Conservation (phyloP, 2,329 filamentous ascomycete species). For the Mollisiaceae sp. region DNA sequence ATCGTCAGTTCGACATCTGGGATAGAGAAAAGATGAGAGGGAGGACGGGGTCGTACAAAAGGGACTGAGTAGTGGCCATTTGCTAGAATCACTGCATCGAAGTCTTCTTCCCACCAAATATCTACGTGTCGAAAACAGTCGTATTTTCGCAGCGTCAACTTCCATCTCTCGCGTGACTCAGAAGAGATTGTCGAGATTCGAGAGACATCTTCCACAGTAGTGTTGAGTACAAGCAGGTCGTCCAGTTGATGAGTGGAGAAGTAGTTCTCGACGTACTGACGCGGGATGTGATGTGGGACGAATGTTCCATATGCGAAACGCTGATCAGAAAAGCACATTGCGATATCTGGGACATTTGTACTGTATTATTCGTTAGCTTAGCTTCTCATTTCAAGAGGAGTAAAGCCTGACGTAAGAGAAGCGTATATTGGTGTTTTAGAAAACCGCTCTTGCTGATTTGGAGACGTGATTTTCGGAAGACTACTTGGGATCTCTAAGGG, state of each 20-base stretch:
- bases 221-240: conserved; percentile 52
- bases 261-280: conserved; percentile 61
- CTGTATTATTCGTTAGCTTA: conserved; percentile 36
- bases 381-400: neutral
- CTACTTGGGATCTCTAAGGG: conserved; percentile 50
- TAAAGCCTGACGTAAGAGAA: conserved; percentile 52
- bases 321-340: conserved; percentile 60
- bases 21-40: neutral
- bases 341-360: conserved; percentile 61
- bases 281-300: conserved; percentile 58
- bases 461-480: conserved; percentile 49
- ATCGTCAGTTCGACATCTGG: neutral
- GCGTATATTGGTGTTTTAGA: conserved; percentile 56
- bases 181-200: conserved; percentile 34
- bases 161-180: conserved; percentile 47
- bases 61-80: conserved; percentile 76
- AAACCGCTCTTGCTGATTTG: conserved; percentile 52
- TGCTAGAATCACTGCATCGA: conserved; percentile 75
- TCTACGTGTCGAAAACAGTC: conserved; percentile 52
- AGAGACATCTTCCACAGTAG: conserved; percentile 56
- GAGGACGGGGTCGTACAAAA: conserved; percentile 50
- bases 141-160: conserved; percentile 53
- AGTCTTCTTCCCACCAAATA: conserved; percentile 58
- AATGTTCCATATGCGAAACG: conserved; percentile 61
- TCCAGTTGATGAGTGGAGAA: conserved; percentile 57